A percentile compares a stretch with the other conserved stretches of the same genome.
Conservation (phyloP, 768 basidiomycete genomes). For the Rickenella mellea region DNA sequence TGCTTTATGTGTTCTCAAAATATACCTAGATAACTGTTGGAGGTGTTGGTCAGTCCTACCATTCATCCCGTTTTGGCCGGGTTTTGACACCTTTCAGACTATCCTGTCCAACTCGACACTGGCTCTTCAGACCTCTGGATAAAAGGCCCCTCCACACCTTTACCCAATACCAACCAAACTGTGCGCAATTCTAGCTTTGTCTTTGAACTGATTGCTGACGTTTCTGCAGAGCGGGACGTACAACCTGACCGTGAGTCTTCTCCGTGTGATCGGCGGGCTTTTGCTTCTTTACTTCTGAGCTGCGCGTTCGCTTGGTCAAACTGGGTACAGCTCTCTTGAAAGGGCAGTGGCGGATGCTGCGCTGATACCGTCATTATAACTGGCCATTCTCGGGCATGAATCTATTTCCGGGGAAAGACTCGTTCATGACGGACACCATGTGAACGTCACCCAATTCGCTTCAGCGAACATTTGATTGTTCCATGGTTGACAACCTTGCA, state of each 20-base stretch:
- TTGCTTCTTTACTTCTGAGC: too few relatives aligned
- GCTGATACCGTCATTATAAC: too few relatives aligned
- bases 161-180: conserved; percentile 39
- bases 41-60: conserved; percentile 37
- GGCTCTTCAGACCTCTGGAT: conserved; percentile 83
- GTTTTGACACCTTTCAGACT: conserved; percentile 31
- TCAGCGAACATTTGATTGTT: too few relatives aligned
- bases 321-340: too few relatives aligned
- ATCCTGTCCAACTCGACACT: conserved; percentile 73
- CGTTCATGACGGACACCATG: too few relatives aligned
- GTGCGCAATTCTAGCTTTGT: conserved; percentile 26
- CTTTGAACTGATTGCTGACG: conserved; percentile 7
- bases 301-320: too few relatives aligned
- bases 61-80: not conserved
- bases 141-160: conserved; percentile 32
- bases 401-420: too few relatives aligned
- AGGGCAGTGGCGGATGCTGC: too few relatives aligned
- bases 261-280: too few relatives aligned
- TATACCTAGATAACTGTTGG: conserved; percentile 55
- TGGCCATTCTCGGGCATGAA: too few relatives aligned
- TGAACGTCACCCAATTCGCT: too few relatives aligned
- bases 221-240: conserved; percentile 29
- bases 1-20: conserved; percentile 1
- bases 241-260: conserved; percentile 54
- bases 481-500: too few relatives aligned